phyloP scores from a whole-genome alignment of 768 basidiomycete genomes.

The Mycena crocata region DNA sequence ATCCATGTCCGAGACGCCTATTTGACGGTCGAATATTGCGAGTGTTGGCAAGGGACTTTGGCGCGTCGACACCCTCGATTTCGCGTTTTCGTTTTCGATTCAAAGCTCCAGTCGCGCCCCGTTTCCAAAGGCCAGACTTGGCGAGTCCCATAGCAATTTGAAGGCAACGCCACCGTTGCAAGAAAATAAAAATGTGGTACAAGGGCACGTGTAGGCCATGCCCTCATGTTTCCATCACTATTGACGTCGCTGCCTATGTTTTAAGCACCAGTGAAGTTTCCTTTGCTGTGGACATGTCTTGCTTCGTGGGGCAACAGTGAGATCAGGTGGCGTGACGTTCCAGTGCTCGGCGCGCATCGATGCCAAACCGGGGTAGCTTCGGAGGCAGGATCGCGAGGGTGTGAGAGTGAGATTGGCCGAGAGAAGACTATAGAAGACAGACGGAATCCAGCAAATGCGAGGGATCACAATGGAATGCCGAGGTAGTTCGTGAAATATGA shows the following conservation, averaged over 20 bases:
- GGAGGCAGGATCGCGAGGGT: conserved; percentile 4
- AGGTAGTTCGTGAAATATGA: conserved; percentile 18
- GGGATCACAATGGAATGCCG: no score
- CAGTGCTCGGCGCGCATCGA: conserved; percentile 9
- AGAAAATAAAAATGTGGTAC: neutral
- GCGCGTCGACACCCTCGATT: conserved; percentile 2
- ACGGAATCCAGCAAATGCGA: no score
- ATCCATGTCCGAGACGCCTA: conserved; percentile 17
- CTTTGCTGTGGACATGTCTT: conserved; percentile 9
- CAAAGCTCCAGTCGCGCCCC: no score
- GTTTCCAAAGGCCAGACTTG: no score
- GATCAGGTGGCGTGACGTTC: conserved; percentile 15
- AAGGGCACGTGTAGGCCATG: conserved; percentile 25
- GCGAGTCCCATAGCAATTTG: no score
- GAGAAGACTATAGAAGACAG: no score
- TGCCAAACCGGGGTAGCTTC: conserved; percentile 16
- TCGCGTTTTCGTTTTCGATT: neutral
- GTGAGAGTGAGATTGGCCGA: no score
- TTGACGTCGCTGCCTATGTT: conserved; percentile 15
- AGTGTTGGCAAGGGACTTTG: neutral
- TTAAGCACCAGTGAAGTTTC: conserved; percentile 30
- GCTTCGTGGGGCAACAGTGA: conserved; percentile 19
- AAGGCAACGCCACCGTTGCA: no score
- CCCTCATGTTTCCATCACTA: neutral
- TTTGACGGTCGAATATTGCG: neutral